Base-by-base conservation (phyloP, 2,329 filamentous ascomycete genomes). In the Macrophomina phaseolina region DNA sequence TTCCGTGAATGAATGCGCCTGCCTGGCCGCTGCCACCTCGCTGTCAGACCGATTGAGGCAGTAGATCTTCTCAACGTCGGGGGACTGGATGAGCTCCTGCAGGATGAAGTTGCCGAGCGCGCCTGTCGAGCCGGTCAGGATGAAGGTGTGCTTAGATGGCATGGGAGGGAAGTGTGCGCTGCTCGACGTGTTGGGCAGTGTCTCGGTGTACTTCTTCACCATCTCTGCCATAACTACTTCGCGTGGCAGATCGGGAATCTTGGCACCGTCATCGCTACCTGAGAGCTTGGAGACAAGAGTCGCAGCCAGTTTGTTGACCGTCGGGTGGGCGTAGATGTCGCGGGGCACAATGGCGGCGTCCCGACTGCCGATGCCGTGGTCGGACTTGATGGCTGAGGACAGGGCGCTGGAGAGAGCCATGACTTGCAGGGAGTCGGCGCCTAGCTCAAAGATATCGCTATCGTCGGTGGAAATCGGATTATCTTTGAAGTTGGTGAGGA, bases 341-440 rank as follows among this genome's bases (percentile, higher is more conserved):
- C 74, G 73, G 34, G 73, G 71, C 23, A 73, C 71, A 23, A 76
- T 58, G n/a, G 70, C 67, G 28, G 61, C 67, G 48, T 67, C 67
- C 18, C 68, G 61, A 18, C 48, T 58, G 34, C 62, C 67, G 8
- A 56, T 65, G 3, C 58, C 28, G 67, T 72, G 55, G 23, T 67
- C 69, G 23, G 68, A 45, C 30, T 56, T 63, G 34, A 67, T 36
- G 58, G 69, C 70, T n/a, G 73, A 55, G n/a, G 70, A 71, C 7
- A 71, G 67, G 2, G 69, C 68, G 30, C 65, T 69, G 9, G 72
- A 65, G 4, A 75, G 67, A 5, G 71, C 71, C 12, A 75, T 69
- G n/a, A 71, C 71, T 45, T 75, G 73, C 14, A 79, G 70, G 28
- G 77, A 78, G 65, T 79, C 77, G 7, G 77, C 69, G 1, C 76